These are phyloP conservation scores for Nemania serpens DNA, from an alignment of 2,329 filamentous ascomycete species.

Conservation along the genomic window DNA sequence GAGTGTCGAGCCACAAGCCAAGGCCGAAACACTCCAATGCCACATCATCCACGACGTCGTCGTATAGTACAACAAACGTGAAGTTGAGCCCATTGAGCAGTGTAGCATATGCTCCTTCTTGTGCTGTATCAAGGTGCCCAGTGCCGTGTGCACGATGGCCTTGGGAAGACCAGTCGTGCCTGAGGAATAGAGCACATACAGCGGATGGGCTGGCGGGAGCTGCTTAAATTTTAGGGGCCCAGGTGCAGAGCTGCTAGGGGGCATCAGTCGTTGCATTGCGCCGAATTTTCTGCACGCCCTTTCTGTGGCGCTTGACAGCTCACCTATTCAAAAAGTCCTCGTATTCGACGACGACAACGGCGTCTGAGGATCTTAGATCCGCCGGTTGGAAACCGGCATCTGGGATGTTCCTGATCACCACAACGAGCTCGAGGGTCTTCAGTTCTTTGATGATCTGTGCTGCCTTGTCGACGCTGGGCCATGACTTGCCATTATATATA, in stretches of 20 bases:
- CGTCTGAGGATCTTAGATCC: slow-evolving; percentile 46
- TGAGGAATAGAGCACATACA: slow-evolving; percentile 92
- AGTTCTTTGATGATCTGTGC: slow-evolving; percentile 74
- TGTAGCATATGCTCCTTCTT: slow-evolving; percentile 96
- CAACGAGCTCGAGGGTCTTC: slow-evolving; percentile 66
- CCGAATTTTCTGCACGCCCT: background rate
- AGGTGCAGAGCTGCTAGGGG: slow-evolving; percentile 44
- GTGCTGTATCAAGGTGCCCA: slow-evolving; percentile 91
- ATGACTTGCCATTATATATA: slow-evolving; percentile 84
- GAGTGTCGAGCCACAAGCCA: slow-evolving; percentile 81
- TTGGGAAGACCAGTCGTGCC: slow-evolving; percentile 89
- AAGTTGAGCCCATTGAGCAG: slow-evolving; percentile 73
- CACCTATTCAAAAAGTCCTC: slow-evolving; percentile 49
- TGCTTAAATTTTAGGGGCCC: slow-evolving; percentile 70
- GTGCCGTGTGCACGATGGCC: slow-evolving; percentile 89
- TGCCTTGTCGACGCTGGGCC: slow-evolving; percentile 80
- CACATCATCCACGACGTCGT: slow-evolving; percentile 99
- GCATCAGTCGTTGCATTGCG: slow-evolving; percentile 34
- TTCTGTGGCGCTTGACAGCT: background rate
- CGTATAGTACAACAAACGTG: slow-evolving; percentile 89
- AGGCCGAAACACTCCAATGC: slow-evolving; percentile 91
- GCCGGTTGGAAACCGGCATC: slow-evolving; percentile 48
- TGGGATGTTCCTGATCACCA: slow-evolving; percentile 73
- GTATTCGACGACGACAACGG: slow-evolving; percentile 53
- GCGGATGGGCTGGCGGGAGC: slow-evolving; percentile 81